Evolutionary conservation across 257 asterid genomes (phyloP).

Genomic region (Ehretia macrophylla): DNA sequence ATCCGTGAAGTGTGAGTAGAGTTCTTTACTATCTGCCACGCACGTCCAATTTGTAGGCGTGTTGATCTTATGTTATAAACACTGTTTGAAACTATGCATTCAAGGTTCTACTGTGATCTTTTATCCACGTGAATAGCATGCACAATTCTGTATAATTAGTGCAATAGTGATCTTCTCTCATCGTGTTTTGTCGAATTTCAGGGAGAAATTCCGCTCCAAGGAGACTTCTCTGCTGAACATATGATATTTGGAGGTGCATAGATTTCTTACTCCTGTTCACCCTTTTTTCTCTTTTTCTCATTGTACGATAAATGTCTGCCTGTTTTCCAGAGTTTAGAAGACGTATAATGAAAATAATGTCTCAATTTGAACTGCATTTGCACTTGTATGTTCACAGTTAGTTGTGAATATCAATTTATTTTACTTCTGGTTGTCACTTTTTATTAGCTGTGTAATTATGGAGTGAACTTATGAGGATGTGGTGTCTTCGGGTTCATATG

Average conservation of each 20-base stretch:
- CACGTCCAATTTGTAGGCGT: no score
- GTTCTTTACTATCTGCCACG: no score
- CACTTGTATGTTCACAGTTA: no score
- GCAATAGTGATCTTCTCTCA: not conserved
- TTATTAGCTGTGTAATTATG: no score
- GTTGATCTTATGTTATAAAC: no score
- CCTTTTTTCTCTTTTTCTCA: conserved; percentile 4
- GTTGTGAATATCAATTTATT: no score
- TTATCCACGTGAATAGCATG: not conserved
- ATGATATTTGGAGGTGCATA: conserved; percentile 94
- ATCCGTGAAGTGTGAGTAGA: no score
- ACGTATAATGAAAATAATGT: no score
- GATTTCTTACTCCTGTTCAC: conserved; percentile 2
- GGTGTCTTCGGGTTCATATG: not conserved
- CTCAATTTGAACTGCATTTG: no score
- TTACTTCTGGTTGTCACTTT: not conserved
- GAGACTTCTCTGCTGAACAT: conserved; percentile 97
- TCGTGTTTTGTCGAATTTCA: conserved; percentile 25
- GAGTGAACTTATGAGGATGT: no score
- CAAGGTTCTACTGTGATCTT: no score
- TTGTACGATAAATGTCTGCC: not conserved
- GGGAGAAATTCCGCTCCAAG: conserved; percentile 99
- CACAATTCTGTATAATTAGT: not conserved
- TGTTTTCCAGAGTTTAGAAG: not conserved
- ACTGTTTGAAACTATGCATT: no score